Base-by-base conservation (phyloP, 805 yeast species). In the Blastobotrys terrestris region DNA sequence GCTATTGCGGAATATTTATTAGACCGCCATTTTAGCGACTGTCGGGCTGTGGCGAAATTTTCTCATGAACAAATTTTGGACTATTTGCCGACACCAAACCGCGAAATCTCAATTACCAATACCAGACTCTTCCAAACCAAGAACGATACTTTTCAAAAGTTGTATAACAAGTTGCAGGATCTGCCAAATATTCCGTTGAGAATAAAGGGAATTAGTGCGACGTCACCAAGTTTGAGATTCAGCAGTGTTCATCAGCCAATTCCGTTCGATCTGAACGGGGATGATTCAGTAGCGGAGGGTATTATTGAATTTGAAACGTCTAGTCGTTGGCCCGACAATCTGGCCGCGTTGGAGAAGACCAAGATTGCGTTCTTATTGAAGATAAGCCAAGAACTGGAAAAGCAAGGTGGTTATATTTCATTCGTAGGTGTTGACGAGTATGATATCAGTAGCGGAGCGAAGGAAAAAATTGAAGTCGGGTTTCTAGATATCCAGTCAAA, bases 321-420 rank as follows among this genome's bases (percentile, higher is more conserved):
- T 1, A 77, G 80, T n/a, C 82, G 83, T 66, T 94, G 99, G 99
- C 99, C 99, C 1, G 95, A 87, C 67, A 97, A 94, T 66, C 66
- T 89, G 3, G 71, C 76, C 41, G 90, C 97, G 1, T 71, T 90
- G 51, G 98, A 94, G 67, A 84, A 85, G 62, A 85, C 96, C 14
- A 94, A 94, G 64, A 80, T 95, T 31, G 98, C 98, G 5, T 88
- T 94, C 60, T 71, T 92, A 60, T 66, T 94, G 51, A 85, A 85
- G 60, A 79, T 91, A 19, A 77, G 80, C 49, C 78, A 79, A 48
- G 65, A 63, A 21, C 54, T 78, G 18, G 62, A 69, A 4, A 52
- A 65, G 5, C 73, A 53, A 79, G 80, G 50, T 75, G 83, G 11
- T 15, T 87, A 85, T 64, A 72, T 71, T 46, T 72, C 85, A 1